Evolutionary conservation across 768 basidiomycete genomes (phyloP), one percentile per base, ranked within the genome.

Genomic region (Rhodotorula diobovata): DNA sequence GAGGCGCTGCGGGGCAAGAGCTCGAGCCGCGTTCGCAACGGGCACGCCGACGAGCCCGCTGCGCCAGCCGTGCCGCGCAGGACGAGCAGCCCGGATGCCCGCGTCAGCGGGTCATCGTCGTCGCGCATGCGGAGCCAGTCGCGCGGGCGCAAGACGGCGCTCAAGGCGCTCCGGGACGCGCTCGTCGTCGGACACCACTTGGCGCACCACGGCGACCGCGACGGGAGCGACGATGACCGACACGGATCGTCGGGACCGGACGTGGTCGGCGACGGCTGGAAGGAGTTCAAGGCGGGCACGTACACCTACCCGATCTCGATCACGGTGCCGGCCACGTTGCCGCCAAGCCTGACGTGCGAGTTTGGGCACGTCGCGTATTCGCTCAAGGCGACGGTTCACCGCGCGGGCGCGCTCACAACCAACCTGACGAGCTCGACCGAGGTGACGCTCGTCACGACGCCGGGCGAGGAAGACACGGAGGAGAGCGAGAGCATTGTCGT

Each of bases 251-350:
- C 10, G 70, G 77, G 32, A 77, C 75, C 9, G n/a, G 78, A 75
- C 25, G 77, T 74, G 46, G 79, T 79, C 34, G 76, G 75, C n/a
- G 79, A 76, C 10, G 74, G 80, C 10, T 97, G 92, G 91, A 88
- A 89, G 78, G 89, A 94, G 79, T 95, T 73, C 69, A 68, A 71
- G 63, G 68, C 75, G 90, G 93, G 93, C 30, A 89, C 87, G 11
- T 97, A 98, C 79, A 91, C 89, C 28, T 71, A 92, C 80, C 95
- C 95, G 6, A 90, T 99, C 77, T 90, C 90, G 23, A 93, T 97
- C 79, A 84, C 87, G 28, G 87, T 99, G 66, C 91, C 95, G 1
- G 83, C 86, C 11, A 84, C 86, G 68, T 84, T 89, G 7, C 92
- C 93, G 6, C 91, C 95, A 4, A 87, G 88, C 0, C 82, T 94